phyloP scores from a whole-genome alignment of 1,284 basidiomycete species.

The Blastosporella zonata region DNA sequence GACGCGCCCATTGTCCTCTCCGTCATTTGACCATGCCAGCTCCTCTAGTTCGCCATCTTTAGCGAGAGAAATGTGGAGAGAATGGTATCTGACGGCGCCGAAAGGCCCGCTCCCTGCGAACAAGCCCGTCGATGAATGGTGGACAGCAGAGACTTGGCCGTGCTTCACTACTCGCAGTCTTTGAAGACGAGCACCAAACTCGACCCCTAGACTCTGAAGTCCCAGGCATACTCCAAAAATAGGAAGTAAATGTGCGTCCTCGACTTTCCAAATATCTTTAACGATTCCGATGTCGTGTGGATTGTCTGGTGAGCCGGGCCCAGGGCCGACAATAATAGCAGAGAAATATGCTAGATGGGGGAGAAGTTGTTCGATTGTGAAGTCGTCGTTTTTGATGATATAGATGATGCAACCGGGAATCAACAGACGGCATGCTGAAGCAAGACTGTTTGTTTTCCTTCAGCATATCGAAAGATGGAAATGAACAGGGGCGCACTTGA shows the following conservation, averaged over 20 bases:
- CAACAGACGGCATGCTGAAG: constrained; percentile 56
- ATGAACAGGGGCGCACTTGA: constrained; percentile 59
- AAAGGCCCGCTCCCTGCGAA: constrained; percentile 62
- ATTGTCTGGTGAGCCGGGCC: constrained; percentile 75
- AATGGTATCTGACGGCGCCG: constrained; percentile 85
- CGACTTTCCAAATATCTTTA: constrained; percentile 61
- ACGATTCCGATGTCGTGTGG: constrained; percentile 64
- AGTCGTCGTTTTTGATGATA: constrained; percentile 70
- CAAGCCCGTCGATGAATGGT: constrained; percentile 54
- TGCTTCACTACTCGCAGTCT: constrained; percentile 68
- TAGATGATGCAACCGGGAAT: constrained; percentile 59
- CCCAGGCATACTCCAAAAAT: constrained; percentile 92
- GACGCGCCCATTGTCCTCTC: constrained; percentile 58
- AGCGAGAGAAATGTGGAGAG: constrained; percentile 56
- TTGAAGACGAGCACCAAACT: constrained; percentile 64
- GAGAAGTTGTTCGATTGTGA: constrained; percentile 47
- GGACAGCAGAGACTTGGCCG: constrained; percentile 73
- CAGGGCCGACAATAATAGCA: constrained; percentile 73
- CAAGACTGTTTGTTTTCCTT: constrained; percentile 44
- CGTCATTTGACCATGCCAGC: constrained; percentile 68
- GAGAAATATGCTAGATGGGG: constrained; percentile 58
- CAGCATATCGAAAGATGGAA: background rate
- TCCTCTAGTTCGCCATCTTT: constrained; percentile 49
- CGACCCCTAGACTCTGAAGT: constrained; percentile 84
- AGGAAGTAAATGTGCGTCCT: constrained; percentile 54